Base-by-base conservation (phyloP, 495 filamentous ascomycete species). In the Lasiosphaeria miniovina region DNA sequence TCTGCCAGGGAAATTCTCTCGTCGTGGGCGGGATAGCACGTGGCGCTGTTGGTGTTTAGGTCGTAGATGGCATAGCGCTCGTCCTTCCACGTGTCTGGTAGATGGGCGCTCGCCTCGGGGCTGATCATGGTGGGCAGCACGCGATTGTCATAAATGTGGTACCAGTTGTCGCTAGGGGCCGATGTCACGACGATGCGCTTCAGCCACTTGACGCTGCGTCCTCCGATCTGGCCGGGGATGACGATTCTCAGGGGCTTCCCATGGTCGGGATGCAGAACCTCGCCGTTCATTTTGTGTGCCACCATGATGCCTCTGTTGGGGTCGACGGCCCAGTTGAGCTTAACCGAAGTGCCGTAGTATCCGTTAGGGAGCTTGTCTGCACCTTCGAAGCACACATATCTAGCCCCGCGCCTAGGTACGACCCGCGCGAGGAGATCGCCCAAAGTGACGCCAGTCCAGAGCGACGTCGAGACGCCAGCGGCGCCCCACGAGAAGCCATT, bases 401-500 rank as follows among this genome's bases (percentile, higher is more conserved):
- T 86, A 7, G 92, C 93, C 54, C 80, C 83, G 52, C 86, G 83
- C 57, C 78, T 75, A 0, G 91, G 91, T 51, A 75, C 83, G 5
- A 91, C 91, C 48, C 76, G 83, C 36, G 75, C 78, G 6, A 98
- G 71, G 6, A 98, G 69, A 55, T 96, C 90, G 0, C 80, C 77
- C 68, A 98, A 85, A 45, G 86, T 69, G 0, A 93, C 88, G 6
- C 93, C 93, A 0, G 93, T 98, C 79, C 90, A 98, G 1, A 98
- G 75, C 0, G 92, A 88, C 0, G 93, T 98, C 0, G 92, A 96
- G 4, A 97, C 69, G 32, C 92, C 93, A 6, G 90, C 92, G 0
- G 93, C 81, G 43, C 93, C 93, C 93, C 93, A 98, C 54, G 92
- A 96, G 75, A 98, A 98, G 0, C 93, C 93, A 67, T 96, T 96